Base-by-base conservation (phyloP, 2,329 filamentous ascomycete species). In the Hypoxylon sp. region DNA sequence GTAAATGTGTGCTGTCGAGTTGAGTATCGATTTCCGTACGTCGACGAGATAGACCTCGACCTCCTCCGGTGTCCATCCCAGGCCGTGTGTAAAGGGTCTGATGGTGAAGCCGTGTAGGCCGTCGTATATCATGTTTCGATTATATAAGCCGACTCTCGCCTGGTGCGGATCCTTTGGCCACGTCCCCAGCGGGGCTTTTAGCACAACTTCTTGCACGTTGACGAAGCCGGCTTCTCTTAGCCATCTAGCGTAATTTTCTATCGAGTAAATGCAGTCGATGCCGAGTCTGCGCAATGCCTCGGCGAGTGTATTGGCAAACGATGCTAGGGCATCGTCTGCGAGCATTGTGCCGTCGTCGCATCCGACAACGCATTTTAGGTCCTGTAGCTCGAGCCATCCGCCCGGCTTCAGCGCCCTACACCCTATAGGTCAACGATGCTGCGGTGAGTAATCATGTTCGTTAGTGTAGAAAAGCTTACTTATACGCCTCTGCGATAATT, bases 301-400 rank as follows among this genome's bases (percentile, higher is more conserved):
- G 13, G 46, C 59, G 11, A 71, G 63, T 10, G 63, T 51, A 78
- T 78, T 14, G 76, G 78, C 84, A 71, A 83, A 87, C 59, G 80
- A 76, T 4, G 80, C 78, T 19, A 86, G 78, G 1, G 79, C 77
- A 64, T 85, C 81, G 19, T 80, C 75, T 0, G 77, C 67, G 0
- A 79, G 72, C 64, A 86, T 75, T 22, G 75, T 78, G 37, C 76
- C 78, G 46, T 81, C 80, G 52, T 84, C 81, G 62, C 80, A 83
- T 47, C 79, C 78, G 5, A 84, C 83, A 55, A 77, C 77, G 72
- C 86, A 84, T 59, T 86, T 81, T 26, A 87, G 82, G 74, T 88
- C 86, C 69, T 87, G 85, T 33, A 87, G 75, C 71, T 88, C 86
- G 48, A 87, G 80, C 85, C 85, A 88, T 13, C 84, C 86, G 17